Evolutionary conservation across 2,329 filamentous ascomycete genomes (phyloP), one percentile per base, ranked within the genome.

Genomic region (Pseudogymnoascus sp.): DNA sequence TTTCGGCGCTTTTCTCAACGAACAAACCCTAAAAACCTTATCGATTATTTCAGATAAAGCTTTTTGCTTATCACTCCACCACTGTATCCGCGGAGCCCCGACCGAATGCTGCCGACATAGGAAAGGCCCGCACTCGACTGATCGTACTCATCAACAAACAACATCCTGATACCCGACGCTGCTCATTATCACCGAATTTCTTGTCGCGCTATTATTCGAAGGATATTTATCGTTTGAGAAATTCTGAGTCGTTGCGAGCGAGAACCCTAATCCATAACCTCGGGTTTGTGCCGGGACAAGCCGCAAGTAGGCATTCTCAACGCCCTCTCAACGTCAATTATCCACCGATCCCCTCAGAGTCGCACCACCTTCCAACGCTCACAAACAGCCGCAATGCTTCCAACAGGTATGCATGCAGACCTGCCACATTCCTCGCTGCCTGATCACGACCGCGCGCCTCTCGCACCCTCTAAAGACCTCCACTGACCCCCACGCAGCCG

Each of bases 401-500:
- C 59, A n/a, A n/a, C 59, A 38, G 59, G 59, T 60, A 60, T 60
- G 59, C 23, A 60, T 33, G 21, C 59, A 42, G 11, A 29, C 33
- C 19, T 42, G 7, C 33, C 33, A 60, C 5, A 33, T 19, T 33
- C 50, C 50, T 56, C 50, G 29, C 50, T 13, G 4, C n/a, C 26
- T 56, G n/a, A 33, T 62, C 21, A 63, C 21, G 33, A 23, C 26
- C 11, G 40, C 19, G 33, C 38, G 29, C 59, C 26, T 50, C 13
- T 64, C 38, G 38, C 23, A n/a, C 40, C 19, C 19, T 21, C 19
- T 56, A 29, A 40, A 37, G 19, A 31, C 33, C 10, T 38, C 33
- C 42, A 63, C 23, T 44, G 38, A 46, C 23, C 31, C 59, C 40
- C 50, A 38, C 15, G 19, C 72, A 78, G 77, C 80, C 79, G 84